phyloP scores from a whole-genome alignment of 371 early-diverging fungal genomes.

The Syncephalastrum racemosum region DNA sequence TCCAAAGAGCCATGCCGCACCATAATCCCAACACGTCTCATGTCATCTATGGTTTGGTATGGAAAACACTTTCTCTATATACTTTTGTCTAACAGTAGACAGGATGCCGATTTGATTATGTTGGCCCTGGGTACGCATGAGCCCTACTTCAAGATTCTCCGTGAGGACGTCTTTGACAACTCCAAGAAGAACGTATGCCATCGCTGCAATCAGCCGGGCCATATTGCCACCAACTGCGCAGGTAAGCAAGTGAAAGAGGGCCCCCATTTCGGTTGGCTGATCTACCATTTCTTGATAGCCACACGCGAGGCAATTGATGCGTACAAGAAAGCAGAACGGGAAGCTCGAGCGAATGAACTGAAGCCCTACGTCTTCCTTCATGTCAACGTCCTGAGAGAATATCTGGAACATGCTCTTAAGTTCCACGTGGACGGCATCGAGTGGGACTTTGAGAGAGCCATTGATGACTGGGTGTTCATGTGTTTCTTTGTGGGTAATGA shows the following conservation, averaged over 20 bases:
- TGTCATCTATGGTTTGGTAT: conserved; percentile 92
- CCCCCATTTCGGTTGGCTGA: background rate
- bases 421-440: conserved; percentile 62
- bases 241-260: conserved; percentile 33
- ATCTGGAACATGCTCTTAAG: conserved; percentile 84
- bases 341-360: conserved; percentile 54
- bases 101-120: conserved; percentile 99
- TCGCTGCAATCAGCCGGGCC: conserved; percentile 85
- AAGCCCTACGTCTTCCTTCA: conserved; percentile 93
- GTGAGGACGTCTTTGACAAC: conserved; percentile 93
- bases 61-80: background rate
- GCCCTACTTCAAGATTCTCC: conserved; percentile 93
- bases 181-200: conserved; percentile 63
- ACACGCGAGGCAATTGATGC: conserved; percentile 12
- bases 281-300: conserved; percentile 7
- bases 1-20: conserved; percentile 72
- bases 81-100: background rate
- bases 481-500: conserved; percentile 99
- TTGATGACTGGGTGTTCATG: conserved; percentile 99
- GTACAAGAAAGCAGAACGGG: conserved; percentile 34
- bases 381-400: conserved; percentile 90
- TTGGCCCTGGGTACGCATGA: conserved; percentile 98
- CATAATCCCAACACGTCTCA: conserved; percentile 92
- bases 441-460: conserved; percentile 89
- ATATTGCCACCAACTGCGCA: conserved; percentile 76